A percentile compares a stretch with the other conserved stretches of the same genome.
Evolutionary conservation across 1,284 basidiomycete genomes (phyloP).

Genomic region (Microbotryum scabiosae): DNA sequence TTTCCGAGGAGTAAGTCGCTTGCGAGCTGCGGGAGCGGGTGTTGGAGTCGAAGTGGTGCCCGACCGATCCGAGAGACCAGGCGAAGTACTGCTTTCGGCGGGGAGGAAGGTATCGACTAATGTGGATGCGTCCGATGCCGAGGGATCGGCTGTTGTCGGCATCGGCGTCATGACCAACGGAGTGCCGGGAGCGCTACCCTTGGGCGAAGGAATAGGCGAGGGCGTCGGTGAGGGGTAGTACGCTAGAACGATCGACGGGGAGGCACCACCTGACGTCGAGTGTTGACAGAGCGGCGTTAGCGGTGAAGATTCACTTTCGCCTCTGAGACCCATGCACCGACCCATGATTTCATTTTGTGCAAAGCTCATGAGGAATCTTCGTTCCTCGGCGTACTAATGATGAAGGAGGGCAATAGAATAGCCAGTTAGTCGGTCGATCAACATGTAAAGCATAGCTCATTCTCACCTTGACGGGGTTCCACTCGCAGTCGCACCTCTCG

Average conservation of each 20-base stretch:
- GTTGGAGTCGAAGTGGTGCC: not conserved
- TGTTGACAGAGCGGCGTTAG: not conserved
- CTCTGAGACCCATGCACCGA: constrained; percentile 17
- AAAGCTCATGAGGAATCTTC: constrained; percentile 41
- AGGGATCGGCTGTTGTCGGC: constrained; percentile 7
- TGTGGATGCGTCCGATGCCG: constrained; percentile 12
- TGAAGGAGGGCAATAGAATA: not conserved
- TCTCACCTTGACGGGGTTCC: constrained; percentile 36
- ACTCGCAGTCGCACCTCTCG: constrained; percentile 37
- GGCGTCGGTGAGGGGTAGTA: constrained; percentile 39
- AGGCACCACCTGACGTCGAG: constrained; percentile 29
- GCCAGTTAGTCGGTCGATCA: not conserved
- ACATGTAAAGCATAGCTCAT: not conserved
- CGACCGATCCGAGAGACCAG: not conserved
- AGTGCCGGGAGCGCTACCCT: too few species aligned
- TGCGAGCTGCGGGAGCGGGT: constrained; percentile 14
- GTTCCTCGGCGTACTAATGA: constrained; percentile 35
- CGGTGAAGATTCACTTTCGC: not conserved
- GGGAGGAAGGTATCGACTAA: constrained; percentile 1
- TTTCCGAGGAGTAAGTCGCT: constrained; percentile 26
- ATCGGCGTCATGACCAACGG: not conserved
- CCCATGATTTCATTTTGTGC: constrained; percentile 34
- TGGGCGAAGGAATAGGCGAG: constrained; percentile 17
- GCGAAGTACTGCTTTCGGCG: not conserved
- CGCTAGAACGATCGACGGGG: constrained; percentile 37